A percentile compares a stretch with the other conserved stretches of the same genome.
Evolutionary conservation across 1,284 basidiomycete genomes (phyloP).

Genomic region (Coniferiporia weirii): DNA sequence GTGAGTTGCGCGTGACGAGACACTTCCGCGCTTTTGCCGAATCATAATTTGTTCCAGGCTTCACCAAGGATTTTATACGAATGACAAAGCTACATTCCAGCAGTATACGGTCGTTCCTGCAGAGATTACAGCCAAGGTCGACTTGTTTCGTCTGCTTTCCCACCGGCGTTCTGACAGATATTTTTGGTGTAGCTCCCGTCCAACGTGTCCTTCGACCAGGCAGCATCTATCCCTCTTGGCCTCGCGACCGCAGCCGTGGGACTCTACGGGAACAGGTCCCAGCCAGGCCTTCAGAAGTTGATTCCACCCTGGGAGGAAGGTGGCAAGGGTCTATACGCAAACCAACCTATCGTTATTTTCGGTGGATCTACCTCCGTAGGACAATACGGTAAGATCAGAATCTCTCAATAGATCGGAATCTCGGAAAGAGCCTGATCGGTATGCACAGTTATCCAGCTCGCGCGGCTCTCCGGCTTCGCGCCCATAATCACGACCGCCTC

Average conservation of each 20-base stretch:
- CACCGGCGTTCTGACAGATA: neutral
- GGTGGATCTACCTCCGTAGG: slow-evolving; percentile 37
- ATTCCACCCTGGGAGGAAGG: slow-evolving; percentile 21
- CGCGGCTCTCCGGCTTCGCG: slow-evolving; percentile 46
- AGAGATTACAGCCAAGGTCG: slow-evolving; percentile 24
- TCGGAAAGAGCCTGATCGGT: neutral
- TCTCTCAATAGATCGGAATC: neutral
- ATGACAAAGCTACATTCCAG: slow-evolving; percentile 25
- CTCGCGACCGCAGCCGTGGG: slow-evolving; percentile 36
- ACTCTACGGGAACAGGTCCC: slow-evolving; percentile 20
- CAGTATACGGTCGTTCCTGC: slow-evolving; percentile 25
- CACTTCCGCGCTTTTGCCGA: neutral
- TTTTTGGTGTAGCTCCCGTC: slow-evolving; percentile 25
- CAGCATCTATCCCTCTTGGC: slow-evolving; percentile 36
- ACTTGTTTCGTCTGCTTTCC: neutral
- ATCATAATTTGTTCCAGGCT: slow-evolving; percentile 14
- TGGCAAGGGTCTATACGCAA: slow-evolving; percentile 23
- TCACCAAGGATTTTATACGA: slow-evolving; percentile 22
- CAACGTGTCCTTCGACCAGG: slow-evolving; percentile 30
- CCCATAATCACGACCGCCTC: slow-evolving; percentile 52
- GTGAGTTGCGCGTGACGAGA: slow-evolving; percentile 18
- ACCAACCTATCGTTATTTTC: slow-evolving; percentile 30
- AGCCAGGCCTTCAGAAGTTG: neutral
- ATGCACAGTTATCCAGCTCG: slow-evolving; percentile 35
- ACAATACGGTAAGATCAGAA: slow-evolving; percentile 30